These are phyloP conservation scores for Myxozyma udenii DNA, from an alignment of 805 yeast species.

Conservation along the genomic window DNA sequence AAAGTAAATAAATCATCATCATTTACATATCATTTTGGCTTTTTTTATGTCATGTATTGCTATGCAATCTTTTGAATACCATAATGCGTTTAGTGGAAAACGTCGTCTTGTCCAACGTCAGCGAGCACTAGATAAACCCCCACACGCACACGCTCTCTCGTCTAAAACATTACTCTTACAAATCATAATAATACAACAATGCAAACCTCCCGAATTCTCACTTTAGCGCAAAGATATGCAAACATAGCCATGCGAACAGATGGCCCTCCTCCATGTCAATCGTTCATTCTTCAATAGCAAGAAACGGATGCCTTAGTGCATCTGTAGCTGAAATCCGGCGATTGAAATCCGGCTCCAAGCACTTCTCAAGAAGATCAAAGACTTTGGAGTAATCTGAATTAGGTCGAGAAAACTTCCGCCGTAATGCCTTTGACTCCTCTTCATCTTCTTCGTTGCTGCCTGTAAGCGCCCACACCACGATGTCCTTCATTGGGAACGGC, in stretches of 20 bases:
- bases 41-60: neutral
- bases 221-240: neutral
- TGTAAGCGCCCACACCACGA: constrained; percentile 43
- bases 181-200: neutral
- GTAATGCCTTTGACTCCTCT: constrained; percentile 1
- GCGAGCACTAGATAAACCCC: neutral
- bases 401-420: neutral
- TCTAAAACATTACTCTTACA: neutral
- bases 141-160: neutral
- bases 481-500: constrained; percentile 42
- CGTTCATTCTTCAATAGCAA: neutral
- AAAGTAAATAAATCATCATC: constrained; percentile 19
- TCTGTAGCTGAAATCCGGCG: constrained; percentile 63
- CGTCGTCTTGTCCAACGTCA: no score
- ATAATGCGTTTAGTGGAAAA: no score
- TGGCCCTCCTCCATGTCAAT: neutral
- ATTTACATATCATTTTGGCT: neutral
- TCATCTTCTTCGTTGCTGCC: constrained; percentile 11
- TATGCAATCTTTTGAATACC: no score
- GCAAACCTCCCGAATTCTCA: neutral
- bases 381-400: constrained; percentile 32
- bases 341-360: constrained; percentile 67
- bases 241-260: neutral
- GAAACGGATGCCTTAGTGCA: constrained; percentile 44
- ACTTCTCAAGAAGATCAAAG: constrained; percentile 45